Evolutionary conservation across 2,329 filamentous ascomycete genomes (phyloP).

Genomic region (Corinectria fuckeliana): DNA sequence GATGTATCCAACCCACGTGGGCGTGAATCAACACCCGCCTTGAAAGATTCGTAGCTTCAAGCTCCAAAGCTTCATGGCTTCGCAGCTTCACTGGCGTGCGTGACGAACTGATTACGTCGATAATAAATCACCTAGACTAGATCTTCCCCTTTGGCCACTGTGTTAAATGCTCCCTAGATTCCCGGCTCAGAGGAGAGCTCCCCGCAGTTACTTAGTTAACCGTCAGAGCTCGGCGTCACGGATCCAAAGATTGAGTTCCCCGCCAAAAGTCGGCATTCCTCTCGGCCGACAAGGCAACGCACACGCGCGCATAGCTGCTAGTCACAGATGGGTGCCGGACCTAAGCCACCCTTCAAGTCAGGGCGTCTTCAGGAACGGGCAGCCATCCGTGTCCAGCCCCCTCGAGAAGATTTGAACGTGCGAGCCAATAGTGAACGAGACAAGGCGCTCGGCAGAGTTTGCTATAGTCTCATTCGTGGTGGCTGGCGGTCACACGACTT

Average conservation of each 20-base stretch:
- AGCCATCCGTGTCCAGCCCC: conserved; percentile 16
- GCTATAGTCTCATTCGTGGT: conserved; percentile 17
- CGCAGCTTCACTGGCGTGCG: not conserved
- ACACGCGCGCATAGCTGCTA: not conserved
- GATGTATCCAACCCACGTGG: conserved; percentile 16
- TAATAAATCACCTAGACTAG: not conserved
- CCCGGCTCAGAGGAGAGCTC: conserved; percentile 1
- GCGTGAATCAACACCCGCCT: not conserved
- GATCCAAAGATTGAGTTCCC: not conserved
- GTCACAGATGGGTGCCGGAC: conserved; percentile 23
- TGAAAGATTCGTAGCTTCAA: not conserved
- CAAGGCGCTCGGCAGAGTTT: conserved; percentile 24
- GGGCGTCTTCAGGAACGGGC: conserved; percentile 34
- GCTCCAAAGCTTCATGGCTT: not conserved
- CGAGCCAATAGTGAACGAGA: conserved; percentile 16
- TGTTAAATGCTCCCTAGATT: not conserved
- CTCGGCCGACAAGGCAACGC: conserved; percentile 30
- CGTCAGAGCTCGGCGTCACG: conserved; percentile 1
- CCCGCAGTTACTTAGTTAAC: conserved; percentile 5
- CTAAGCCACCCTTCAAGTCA: conserved; percentile 26
- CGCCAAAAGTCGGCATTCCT: conserved; percentile 21
- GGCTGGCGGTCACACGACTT: conserved; percentile 36
- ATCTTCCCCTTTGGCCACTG: not conserved
- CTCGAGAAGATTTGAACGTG: conserved; percentile 7
- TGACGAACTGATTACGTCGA: not conserved